Evolutionary conservation across 2,329 filamentous ascomycete genomes (phyloP).

Genomic region (Lasiodiplodia sp.): DNA sequence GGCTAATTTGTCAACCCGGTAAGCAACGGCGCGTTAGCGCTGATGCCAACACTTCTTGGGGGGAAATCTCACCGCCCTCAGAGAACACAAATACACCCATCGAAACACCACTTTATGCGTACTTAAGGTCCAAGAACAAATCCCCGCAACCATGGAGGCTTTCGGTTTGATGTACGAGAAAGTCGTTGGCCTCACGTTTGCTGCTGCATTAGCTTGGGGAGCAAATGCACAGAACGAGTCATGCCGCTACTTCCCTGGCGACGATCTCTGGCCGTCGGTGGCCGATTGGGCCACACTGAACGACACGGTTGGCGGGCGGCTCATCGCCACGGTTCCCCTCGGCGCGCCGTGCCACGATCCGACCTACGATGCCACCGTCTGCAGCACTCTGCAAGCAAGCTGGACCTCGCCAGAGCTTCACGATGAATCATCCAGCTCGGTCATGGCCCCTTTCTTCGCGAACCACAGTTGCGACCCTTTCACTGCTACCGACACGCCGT

Average conservation of each 20-base stretch:
- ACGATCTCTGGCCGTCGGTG: constrained; percentile 57
- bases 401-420: constrained; percentile 37
- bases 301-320: constrained; percentile 50
- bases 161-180: background rate
- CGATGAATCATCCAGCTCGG: constrained; percentile 22
- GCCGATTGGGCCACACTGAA: constrained; percentile 58
- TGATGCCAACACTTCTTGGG: background rate
- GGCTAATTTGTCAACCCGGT: too few species aligned
- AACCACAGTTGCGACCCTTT: constrained; percentile 29
- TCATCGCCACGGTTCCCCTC: constrained; percentile 53
- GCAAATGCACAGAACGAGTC: background rate
- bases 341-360: constrained; percentile 55
- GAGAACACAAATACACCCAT: background rate
- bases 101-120: background rate
- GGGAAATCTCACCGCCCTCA: background rate
- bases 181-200: background rate
- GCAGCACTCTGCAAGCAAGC: constrained; percentile 34
- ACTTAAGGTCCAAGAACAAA: background rate
- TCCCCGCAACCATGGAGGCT: background rate
- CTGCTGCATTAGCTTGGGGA: background rate
- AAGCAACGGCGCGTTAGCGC: background rate
- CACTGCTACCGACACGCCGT: background rate
- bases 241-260: constrained; percentile 59
- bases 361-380: constrained; percentile 38
- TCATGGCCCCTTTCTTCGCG: constrained; percentile 17